Percentiles rank a stretch among this genome's conserved stretches.
These are phyloP conservation scores for Chlorella vulgaris DNA, from an alignment of 139 green algal species.

Conservation along the genomic window DNA sequence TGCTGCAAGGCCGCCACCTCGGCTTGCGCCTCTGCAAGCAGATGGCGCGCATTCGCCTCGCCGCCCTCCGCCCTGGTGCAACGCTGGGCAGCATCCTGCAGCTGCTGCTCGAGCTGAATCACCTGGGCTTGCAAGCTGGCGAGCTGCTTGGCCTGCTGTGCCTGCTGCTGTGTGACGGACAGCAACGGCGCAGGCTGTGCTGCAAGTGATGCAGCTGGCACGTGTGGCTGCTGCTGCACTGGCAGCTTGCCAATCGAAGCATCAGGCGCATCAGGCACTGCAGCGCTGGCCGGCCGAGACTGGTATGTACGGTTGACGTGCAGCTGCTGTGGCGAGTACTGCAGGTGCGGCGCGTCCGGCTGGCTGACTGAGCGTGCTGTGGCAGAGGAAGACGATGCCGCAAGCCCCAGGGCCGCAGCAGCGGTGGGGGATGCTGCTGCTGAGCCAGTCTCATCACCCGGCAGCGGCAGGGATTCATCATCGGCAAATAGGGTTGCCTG, in stretches of 20 bases:
- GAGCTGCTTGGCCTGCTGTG: background rate
- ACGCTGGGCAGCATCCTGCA: background rate
- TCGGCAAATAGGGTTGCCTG: conserved; percentile 4
- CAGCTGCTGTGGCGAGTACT: background rate
- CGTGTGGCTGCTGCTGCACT: background rate
- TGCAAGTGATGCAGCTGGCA: background rate
- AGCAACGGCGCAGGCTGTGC: background rate
- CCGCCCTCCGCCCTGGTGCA: background rate
- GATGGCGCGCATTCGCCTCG: background rate
- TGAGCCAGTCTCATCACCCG: conserved; percentile 19
- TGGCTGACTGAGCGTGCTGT: background rate
- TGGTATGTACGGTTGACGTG: conserved; percentile 7
- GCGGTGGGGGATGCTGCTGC: too few relatives aligned
- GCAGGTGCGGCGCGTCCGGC: background rate
- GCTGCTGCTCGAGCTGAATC: background rate
- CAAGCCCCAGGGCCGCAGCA: too few relatives aligned
- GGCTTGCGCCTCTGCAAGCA: background rate
- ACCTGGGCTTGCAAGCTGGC: background rate
- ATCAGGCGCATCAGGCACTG: background rate
- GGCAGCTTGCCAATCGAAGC: background rate
- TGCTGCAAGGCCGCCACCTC: conserved; percentile 4
- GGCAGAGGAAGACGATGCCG: too few relatives aligned
- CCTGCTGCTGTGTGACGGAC: background rate
- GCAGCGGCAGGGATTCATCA: conserved; percentile 18
- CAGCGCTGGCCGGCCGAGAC: conserved; percentile 1